Evolutionary conservation across 164 flowering plant genomes (phyloP).

Genomic region (Annona squamosa): DNA sequence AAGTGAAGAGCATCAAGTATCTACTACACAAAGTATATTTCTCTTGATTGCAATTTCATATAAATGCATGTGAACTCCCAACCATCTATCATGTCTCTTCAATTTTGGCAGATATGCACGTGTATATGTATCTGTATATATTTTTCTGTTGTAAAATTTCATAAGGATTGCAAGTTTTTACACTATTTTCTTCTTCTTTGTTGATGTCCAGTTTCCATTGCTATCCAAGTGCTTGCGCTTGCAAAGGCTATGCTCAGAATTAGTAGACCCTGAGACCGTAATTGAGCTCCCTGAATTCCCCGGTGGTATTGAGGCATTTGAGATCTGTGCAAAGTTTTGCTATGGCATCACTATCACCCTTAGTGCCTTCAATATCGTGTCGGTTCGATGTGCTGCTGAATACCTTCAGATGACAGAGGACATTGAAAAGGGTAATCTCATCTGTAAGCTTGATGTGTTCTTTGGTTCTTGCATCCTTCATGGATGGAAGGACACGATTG

Average conservation of each 20-base stretch:
- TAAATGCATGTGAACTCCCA: background rate
- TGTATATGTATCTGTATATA: background rate
- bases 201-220: constrained; percentile 69
- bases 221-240: constrained; percentile 73
- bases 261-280: constrained; percentile 43
- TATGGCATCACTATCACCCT: constrained; percentile 94
- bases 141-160: background rate
- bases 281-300: constrained; percentile 81
- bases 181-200: no score
- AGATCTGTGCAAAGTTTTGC: constrained; percentile 89
- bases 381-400: constrained; percentile 82
- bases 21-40: constrained; percentile 85
- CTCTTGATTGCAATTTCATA: background rate
- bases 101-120: background rate
- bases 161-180: no score
- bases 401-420: constrained; percentile 93
- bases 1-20: constrained; percentile 67
- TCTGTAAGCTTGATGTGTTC: constrained; percentile 78
- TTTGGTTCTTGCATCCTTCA: constrained; percentile 73
- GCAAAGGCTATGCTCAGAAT: constrained; percentile 58
- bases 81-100: background rate
- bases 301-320: constrained; percentile 86
- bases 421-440: constrained; percentile 82
- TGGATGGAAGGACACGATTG: constrained; percentile 89
- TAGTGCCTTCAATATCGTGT: constrained; percentile 73